Percentiles rank a stretch among this genome's conserved stretches.
Conservation (phyloP, 2,329 filamentous ascomycete species). For the Tolypocladium amazonense region DNA sequence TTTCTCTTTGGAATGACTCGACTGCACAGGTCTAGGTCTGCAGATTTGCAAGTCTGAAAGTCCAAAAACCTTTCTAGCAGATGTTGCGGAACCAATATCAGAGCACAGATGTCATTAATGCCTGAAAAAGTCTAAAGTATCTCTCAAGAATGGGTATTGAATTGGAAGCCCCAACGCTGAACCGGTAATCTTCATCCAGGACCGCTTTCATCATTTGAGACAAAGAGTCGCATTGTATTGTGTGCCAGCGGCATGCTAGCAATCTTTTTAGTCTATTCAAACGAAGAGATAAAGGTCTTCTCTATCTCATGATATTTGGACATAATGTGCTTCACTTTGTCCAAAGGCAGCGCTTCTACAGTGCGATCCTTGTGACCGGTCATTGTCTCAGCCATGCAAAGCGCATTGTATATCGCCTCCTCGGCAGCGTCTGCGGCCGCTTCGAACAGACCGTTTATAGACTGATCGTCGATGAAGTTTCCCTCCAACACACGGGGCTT, state of each 20-base stretch:
- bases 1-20: too few relatives aligned
- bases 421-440: constrained; percentile 52
- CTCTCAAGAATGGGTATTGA: not conserved
- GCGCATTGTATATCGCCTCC: constrained; percentile 54
- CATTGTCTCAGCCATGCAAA: constrained; percentile 52
- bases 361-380: constrained; percentile 38
- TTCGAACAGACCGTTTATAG: constrained; percentile 51
- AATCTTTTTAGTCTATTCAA: not conserved
- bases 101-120: too few relatives aligned
- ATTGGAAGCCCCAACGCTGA: not conserved
- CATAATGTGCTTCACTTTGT: constrained; percentile 34
- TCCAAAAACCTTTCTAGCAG: too few relatives aligned
- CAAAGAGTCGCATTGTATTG: not conserved
- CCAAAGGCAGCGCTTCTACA: constrained; percentile 38
- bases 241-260: not conserved
- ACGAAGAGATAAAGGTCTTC: not conserved
- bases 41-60: too few relatives aligned
- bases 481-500: constrained; percentile 21
- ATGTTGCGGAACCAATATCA: not conserved
- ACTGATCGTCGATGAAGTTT: constrained; percentile 38
- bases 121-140: too few relatives aligned
- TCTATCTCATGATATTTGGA: not conserved
- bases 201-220: not conserved
- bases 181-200: not conserved
- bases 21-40: too few relatives aligned